phyloP scores from a whole-genome alignment of 495 filamentous ascomycete genomes.

The Daldinia bambusicola region DNA sequence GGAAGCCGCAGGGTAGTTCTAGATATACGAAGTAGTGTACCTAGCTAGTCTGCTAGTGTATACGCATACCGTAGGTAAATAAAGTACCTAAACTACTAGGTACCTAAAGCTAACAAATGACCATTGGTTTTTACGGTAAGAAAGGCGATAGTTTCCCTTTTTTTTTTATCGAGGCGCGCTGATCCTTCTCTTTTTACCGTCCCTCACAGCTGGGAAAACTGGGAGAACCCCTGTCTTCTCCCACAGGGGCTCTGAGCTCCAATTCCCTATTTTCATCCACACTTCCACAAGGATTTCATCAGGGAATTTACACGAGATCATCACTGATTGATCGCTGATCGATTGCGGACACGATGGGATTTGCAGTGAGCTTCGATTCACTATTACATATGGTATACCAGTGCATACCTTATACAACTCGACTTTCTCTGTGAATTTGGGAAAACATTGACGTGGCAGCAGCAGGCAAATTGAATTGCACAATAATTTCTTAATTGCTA shows the following conservation, averaged over 20 bases:
- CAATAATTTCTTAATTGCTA: constrained; percentile 26
- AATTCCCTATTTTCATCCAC: constrained; percentile 23
- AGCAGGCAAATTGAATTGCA: constrained; percentile 22
- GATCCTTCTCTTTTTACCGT: constrained; percentile 36
- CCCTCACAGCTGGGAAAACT: constrained; percentile 30
- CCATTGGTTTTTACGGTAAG: constrained; percentile 10
- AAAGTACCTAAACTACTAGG: too few relatives aligned
- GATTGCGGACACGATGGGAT: background rate
- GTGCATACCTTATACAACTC: background rate
- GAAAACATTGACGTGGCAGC: constrained; percentile 35
- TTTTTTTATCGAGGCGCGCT: constrained; percentile 30
- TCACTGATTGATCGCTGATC: constrained; percentile 20
- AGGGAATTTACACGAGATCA: constrained; percentile 34
- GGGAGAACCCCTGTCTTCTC: constrained; percentile 24
- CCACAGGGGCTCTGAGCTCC: constrained; percentile 9
- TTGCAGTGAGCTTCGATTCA: too few relatives aligned
- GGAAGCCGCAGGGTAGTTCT: background rate
- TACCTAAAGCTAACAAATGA: constrained; percentile 30
- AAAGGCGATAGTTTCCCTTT: constrained; percentile 17
- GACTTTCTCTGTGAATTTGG: too few relatives aligned
- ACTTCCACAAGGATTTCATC: constrained; percentile 34
- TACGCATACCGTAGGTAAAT: too few relatives aligned
- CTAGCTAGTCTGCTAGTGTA: background rate
- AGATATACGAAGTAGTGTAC: constrained; percentile 16
- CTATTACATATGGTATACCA: background rate